Conservation (phyloP, 768 basidiomycete genomes). For the Hypholoma sublateritium region DNA sequence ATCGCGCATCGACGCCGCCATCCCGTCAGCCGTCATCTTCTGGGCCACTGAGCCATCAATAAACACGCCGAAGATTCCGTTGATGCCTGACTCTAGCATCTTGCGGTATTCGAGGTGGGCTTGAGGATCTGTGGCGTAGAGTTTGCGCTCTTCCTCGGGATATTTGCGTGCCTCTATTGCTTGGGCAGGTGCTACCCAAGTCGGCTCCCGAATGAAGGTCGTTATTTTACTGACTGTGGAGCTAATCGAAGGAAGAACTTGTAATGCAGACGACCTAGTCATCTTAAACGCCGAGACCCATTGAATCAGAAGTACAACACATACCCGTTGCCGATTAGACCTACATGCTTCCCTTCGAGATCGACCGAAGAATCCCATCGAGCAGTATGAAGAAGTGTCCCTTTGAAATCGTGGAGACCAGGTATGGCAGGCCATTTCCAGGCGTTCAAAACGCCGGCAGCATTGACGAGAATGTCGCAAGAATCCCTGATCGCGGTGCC, state of each 20-base stretch:
- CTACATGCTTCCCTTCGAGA: conserved; percentile 19
- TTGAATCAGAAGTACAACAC: not conserved
- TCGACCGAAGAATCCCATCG: conserved; percentile 18
- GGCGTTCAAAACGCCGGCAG: conserved; percentile 31
- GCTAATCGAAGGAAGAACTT: conserved; percentile 32
- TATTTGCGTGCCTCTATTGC: conserved; percentile 27
- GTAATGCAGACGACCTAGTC: conserved; percentile 31
- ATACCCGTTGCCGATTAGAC: conserved; percentile 36
- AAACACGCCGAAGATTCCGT: conserved; percentile 28
- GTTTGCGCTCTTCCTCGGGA: conserved; percentile 37
- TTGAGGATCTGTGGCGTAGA: conserved; percentile 34
- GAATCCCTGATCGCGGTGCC: conserved; percentile 18
- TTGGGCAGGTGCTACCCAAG: conserved; percentile 29
- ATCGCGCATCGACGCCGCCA: conserved; percentile 37
- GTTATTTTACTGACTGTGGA: conserved; percentile 33
- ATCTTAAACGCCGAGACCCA: not conserved
- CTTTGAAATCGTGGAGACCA: conserved; percentile 18
- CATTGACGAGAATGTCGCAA: conserved; percentile 34
- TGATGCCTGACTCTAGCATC: conserved; percentile 35
- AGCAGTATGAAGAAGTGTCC: conserved; percentile 19
- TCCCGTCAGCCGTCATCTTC: conserved; percentile 17
- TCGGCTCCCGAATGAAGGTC: conserved; percentile 30
- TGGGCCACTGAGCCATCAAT: conserved; percentile 35
- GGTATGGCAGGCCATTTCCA: conserved; percentile 36
- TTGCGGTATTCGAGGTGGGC: conserved; percentile 43